phyloP scores from a whole-genome alignment of 176 grass and related monocot genomes.

The Avena eriantha region DNA sequence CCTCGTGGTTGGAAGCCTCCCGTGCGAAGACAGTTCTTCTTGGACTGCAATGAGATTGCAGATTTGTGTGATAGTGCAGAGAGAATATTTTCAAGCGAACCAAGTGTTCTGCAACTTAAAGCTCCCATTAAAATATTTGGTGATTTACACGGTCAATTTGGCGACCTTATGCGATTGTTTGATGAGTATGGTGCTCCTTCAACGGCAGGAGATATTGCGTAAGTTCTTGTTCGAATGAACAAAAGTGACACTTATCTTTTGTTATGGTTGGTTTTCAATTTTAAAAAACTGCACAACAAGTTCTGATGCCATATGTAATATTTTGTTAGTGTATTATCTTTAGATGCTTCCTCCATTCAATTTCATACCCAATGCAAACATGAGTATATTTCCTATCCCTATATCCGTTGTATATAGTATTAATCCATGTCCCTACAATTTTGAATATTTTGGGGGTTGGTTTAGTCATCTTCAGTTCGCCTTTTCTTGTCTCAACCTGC shows the following conservation, averaged over 20 bases:
- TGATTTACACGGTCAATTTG: slow-evolving; percentile 98
- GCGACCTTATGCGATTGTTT: slow-evolving; percentile 95
- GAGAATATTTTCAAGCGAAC: slow-evolving; percentile 96
- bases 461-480: slow-evolving; percentile 34
- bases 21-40: slow-evolving; percentile 88
- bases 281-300: slow-evolving; percentile 11
- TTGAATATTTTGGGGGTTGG: slow-evolving; percentile 13
- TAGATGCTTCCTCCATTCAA: not conserved
- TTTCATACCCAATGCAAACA: not conserved
- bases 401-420: slow-evolving; percentile 1
- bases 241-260: not conserved
- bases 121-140: slow-evolving; percentile 98
- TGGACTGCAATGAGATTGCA: slow-evolving; percentile 98
- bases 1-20: slow-evolving; percentile 98
- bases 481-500: slow-evolving; percentile 45
- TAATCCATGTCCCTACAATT: not conserved
- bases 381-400: not conserved
- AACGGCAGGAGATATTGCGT: slow-evolving; percentile 98
- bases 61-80: slow-evolving; percentile 95
- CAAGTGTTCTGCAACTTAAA: slow-evolving; percentile 92
- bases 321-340: slow-evolving; percentile 25
- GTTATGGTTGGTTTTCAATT: slow-evolving; percentile 11
- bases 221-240: slow-evolving; percentile 47
- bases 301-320: slow-evolving; percentile 24
- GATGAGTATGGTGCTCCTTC: slow-evolving; percentile 99